Base-by-base conservation (phyloP, 2,329 filamentous ascomycete species). In the Ascomycota sp. region DNA sequence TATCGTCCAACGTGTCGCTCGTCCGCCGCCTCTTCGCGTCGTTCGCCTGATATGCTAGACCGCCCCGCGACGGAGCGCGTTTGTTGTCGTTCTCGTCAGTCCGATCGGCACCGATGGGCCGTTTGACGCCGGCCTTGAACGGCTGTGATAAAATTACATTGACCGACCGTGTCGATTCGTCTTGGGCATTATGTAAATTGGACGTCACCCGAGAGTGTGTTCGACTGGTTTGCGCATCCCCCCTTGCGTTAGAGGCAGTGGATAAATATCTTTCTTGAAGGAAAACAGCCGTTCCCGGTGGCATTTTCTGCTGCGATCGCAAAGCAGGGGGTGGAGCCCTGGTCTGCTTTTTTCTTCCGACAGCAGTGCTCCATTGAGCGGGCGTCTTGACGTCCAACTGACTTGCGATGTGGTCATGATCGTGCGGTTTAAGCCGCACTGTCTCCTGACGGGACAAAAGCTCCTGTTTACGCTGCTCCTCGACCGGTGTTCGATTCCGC, bases 1-100 rank as follows among this genome's bases (percentile, higher is more conserved):
- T 69, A 32, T 75, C 66, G 37, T 80, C 72, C 36, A 69, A 65
- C 33, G 72, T 67, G 30, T 86, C 77, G 25, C 76, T 72, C 30
- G 75, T 89, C 46, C 75, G 76, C 39, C 82, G 69, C 33, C 83
- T 69, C 58, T 93, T 94, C 15, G 67, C 61, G 30, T 92, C 81
- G 38, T 70, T 67, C 15, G 66, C 56, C 43, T 78, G 69, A 40
- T 78, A 74, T 8, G 67, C 60, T n/a, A 69, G 62, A 11, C 65
- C 64, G 22, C 61, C 59, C 27, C 70, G 64, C 10, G 51, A 44
- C 9, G 49, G 52, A 4, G 46, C 36, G 5, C 47, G 47, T 27
- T 66, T 62, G 12, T 62, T 52, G 30, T 57, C 57, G 13, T 57
- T 51, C 23, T 57, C 53, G 23, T 72, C 65, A 12, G 73, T 67